Evolutionary conservation across 345 rosid genomes (phyloP), one percentile per base, ranked within the genome.

Genomic region (Noccaea bulbosa): DNA sequence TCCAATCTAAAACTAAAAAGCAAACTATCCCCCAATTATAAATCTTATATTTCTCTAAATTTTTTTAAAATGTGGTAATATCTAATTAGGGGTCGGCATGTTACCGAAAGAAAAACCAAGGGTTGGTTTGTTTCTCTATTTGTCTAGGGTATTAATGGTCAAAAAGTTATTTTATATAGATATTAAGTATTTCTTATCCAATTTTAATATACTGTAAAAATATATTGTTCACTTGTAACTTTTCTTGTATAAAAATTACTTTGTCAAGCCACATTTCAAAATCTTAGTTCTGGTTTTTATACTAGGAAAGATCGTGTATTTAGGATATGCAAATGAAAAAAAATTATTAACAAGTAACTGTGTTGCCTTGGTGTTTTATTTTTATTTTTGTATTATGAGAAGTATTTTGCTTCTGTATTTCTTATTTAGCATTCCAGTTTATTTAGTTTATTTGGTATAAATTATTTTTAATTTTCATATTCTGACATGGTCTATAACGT

Each of bases 401-500:
- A 39, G 1, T 39, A 39, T 9, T 9, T 37, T 0, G 11, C 8
- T 38, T 8, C 0, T 8, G 14, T 50, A 22, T 50, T 51, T 53
- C 24, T 54, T 2, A 14, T 32, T 33, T 34, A 20, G 22, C 22
- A 20, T 20, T 20, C n/a, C n/a, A n/a, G n/a, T n/a, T n/a, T n/a
- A 33, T 53, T 53, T 53, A 6, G 39, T 7, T 10, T 27, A 51
- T 52, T 34, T 30, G 57, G 57, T 47, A 48, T 43, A 32, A 14
- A 39, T 15, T 35, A 8, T 38, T 37, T 37, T 37, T 22, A 38
- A 50, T 65, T 3, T 38, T 9, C 15, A 51, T 11, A 39, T 17
- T 54, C 62, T 54, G 65, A 68, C 72, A 57, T 35, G 16, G 47
- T 68, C 38, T 5, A 47, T 40, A 60, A 61, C 60, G 44, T 70